Evolutionary conservation across 176 grass and related monocot genomes (phyloP), one percentile per base, ranked within the genome.

Genomic region (Carex myosuroides): DNA sequence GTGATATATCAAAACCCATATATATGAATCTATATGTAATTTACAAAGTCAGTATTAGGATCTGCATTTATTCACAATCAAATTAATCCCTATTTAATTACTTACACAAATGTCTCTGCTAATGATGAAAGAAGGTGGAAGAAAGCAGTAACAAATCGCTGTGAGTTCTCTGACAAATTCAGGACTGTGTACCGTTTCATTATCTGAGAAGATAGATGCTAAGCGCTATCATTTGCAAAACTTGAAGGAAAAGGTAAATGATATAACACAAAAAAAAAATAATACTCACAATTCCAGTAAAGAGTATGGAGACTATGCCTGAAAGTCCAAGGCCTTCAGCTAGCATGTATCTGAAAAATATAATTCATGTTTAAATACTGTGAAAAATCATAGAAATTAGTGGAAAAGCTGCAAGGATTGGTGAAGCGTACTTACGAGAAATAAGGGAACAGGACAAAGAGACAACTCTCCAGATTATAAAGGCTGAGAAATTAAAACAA

Each of bases 361-460:
- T 72, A 64, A 59, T 29, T 11, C 7, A 82, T 66, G 0, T 42
- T 56, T 92, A 76, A 86, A 76, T 39, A 72, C 35, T 18, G 80
- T 50, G n/a, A 81, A 7, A 18, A 69, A 89, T 37, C 29, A 68
- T 39, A 37, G 14, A 76, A 76, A 88, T 17, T 6, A 56, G 41
- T 84, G 37, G 85, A 10, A 72, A 18, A 86, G 4, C 79, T 82
- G 37, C n/a, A 87, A 83, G 35, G 83, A 12, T 60, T 17, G 71
- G 59, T 53, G 24, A 89, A 70, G 60, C 71, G 56, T 57, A 84
- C 90, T 97, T 94, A 94, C 94, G 94, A 97, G 81, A 97, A 97
- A 79, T 97, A 97, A 61, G 94, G 92, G 35, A 97, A 97, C 85
- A 97, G 94, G 29, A 97, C 94, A 88, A 97, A 97, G 64, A 97